Evolutionary conservation across 2,329 filamentous ascomycete species (phyloP).

Genomic region (Epichloe baconii): DNA sequence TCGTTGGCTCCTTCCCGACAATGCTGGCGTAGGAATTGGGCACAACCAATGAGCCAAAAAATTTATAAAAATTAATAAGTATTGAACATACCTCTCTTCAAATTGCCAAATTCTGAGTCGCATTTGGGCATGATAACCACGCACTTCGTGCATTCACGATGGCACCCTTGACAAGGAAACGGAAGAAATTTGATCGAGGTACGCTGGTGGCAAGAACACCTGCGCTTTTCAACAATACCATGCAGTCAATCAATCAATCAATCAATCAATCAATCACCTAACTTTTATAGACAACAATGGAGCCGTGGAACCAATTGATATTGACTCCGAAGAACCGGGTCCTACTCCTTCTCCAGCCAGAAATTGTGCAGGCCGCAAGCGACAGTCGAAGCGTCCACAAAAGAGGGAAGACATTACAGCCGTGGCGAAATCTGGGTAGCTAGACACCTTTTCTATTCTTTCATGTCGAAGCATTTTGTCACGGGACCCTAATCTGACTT

Average conservation of each 20-base stretch:
- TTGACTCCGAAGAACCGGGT: neutral
- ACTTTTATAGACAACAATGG: neutral
- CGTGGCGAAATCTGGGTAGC: neutral
- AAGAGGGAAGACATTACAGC: neutral
- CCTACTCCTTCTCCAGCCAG: neutral
- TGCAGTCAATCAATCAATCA: neutral
- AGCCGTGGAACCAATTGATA: neutral
- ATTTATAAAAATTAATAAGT: neutral
- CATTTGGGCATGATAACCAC: neutral
- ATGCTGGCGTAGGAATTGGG: neutral
- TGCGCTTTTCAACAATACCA: neutral
- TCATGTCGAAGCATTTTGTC: too few relatives aligned
- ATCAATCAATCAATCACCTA: neutral
- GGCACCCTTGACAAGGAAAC: conserved; percentile 16
- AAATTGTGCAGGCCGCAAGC: neutral
- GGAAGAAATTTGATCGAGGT: conserved; percentile 13
- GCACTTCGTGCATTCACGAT: conserved; percentile 8
- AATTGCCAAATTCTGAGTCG: neutral
- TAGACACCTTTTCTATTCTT: neutral
- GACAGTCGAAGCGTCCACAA: neutral
- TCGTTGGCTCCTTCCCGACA: neutral
- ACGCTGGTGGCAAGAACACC: neutral
- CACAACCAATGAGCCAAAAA: too few relatives aligned
- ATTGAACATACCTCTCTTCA: neutral
- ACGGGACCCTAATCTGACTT: neutral